Conservation (phyloP, 345 rosid genomes). For the Arabidopsis arenosa region DNA sequence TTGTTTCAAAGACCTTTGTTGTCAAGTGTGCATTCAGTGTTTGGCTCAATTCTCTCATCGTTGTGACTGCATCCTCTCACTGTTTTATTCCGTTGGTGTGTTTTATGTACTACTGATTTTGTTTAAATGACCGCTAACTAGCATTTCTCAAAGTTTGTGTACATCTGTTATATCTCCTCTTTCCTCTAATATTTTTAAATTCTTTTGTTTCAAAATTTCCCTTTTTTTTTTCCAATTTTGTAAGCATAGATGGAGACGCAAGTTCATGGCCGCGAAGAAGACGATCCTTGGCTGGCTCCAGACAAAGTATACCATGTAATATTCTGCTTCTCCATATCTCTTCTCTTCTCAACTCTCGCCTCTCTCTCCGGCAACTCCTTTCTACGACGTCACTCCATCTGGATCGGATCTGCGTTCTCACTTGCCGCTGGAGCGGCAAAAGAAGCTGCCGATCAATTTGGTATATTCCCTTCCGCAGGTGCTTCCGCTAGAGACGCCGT, state of each 20-base stretch:
- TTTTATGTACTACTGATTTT: too few species aligned
- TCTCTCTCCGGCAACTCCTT: constrained; percentile 58
- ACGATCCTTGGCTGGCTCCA: constrained; percentile 82
- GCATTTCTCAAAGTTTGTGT: neutral
- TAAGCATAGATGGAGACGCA: constrained; percentile 30
- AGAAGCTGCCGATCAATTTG: constrained; percentile 87
- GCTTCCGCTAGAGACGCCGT: constrained; percentile 83
- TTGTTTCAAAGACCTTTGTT: too few species aligned
- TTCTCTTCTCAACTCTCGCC: constrained; percentile 67
- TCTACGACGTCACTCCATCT: constrained; percentile 63
- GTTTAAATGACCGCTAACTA: neutral
- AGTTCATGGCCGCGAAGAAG: constrained; percentile 26
- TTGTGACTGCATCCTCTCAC: too few species aligned
- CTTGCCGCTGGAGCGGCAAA: constrained; percentile 89
- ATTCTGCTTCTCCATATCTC: constrained; percentile 71
- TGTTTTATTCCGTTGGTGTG: too few species aligned
- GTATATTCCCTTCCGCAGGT: constrained; percentile 81
- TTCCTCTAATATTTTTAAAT: neutral
- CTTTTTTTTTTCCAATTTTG: neutral
- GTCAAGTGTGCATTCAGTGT: neutral
- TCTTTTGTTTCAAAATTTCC: neutral
- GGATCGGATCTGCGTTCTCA: constrained; percentile 72
- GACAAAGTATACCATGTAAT: constrained; percentile 89
- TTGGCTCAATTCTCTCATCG: neutral
- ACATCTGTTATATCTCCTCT: neutral